A percentile compares a stretch with the other conserved stretches of the same genome.
Conservation (phyloP, 2,329 filamentous ascomycete species). For the Aspergillus uvarum region DNA sequence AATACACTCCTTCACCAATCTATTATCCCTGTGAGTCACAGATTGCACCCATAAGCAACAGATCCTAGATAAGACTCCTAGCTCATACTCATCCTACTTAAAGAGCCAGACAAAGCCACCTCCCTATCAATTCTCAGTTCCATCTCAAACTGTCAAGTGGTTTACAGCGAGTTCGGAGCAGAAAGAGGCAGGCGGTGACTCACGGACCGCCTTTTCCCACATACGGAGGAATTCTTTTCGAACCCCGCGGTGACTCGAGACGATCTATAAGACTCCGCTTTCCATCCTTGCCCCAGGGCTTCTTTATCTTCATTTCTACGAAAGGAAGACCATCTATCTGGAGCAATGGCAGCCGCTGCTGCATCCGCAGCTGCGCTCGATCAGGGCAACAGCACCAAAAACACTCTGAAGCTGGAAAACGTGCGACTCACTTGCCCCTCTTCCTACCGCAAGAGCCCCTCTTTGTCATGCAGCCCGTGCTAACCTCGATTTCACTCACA, state of each 20-base stretch:
- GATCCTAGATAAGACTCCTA: no score
- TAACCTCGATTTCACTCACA: constrained; percentile 9
- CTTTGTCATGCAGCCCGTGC: not conserved
- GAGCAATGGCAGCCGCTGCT: constrained; percentile 43
- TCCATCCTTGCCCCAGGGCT: constrained; percentile 14
- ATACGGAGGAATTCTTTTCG: constrained; percentile 20
- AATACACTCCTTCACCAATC: not conserved
- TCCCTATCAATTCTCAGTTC: not conserved
- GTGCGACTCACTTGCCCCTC: constrained; percentile 27
- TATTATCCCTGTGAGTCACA: not conserved
- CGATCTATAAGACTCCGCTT: constrained; percentile 11
- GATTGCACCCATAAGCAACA: no score
- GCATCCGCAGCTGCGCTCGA: constrained; percentile 58
- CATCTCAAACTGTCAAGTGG: not conserved
- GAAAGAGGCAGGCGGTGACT: constrained; percentile 19
- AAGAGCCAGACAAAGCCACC: not conserved
- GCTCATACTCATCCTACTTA: not conserved
- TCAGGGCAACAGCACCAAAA: constrained; percentile 55
- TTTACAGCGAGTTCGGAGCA: not conserved
- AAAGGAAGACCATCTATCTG: constrained; percentile 22
- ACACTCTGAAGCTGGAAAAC: constrained; percentile 66
- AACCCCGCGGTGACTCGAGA: constrained; percentile 20
- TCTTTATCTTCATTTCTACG: constrained; percentile 25
- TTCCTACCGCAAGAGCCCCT: constrained; percentile 21
- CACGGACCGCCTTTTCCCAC: constrained; percentile 17